Evolutionary conservation across 176 grass and related monocot species (phyloP), one percentile per base, ranked within the genome.

Genomic region (Oryza coarctata): DNA sequence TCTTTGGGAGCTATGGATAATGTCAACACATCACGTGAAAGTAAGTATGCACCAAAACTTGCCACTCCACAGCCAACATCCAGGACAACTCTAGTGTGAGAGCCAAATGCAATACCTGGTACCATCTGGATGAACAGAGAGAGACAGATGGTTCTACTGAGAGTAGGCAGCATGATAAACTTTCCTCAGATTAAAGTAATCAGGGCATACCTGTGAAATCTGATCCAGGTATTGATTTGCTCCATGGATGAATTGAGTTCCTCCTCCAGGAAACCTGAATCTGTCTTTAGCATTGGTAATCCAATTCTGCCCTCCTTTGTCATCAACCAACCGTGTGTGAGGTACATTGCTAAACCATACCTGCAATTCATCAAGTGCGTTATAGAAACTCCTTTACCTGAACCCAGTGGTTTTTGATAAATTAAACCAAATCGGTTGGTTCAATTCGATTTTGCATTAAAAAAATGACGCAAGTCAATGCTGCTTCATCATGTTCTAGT

Each of bases 251-350:
- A 98, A 98, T 60, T 95, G 93, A 71, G 92, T 95, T 70, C 92
- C 96, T 18, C 96, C 96, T 57, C 92, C 92, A 84, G 93, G 96
- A 90, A 98, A 98, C 86, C 33, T 87, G 63, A 98, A 98, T 75
- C 95, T 95, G 64, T 98, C 87, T 60, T 95, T 93, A 74, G 78
- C 90, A 76, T 82, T 94, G 27, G 87, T 89, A 76, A 98, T 98
- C 96, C 92, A 98, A 82, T 95, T 98, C 64, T 98, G 96, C 9
- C 96, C 96, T 91, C 96, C 96, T 93, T 95, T 98, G 82, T 98
- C 92, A 86, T 98, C 96, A 80, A 98, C 92, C 84, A 98, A 83
- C 23, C 86, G 86, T 84, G 90, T 91, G 65, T 98, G 96, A 81
- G 93, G 93, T 41, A 98, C 96, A 82, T 98, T 98, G 85, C 47